Evolutionary conservation across 495 filamentous ascomycete genomes (phyloP), one percentile per base, ranked within the genome.

Genomic region (Chaetomium tenue): DNA sequence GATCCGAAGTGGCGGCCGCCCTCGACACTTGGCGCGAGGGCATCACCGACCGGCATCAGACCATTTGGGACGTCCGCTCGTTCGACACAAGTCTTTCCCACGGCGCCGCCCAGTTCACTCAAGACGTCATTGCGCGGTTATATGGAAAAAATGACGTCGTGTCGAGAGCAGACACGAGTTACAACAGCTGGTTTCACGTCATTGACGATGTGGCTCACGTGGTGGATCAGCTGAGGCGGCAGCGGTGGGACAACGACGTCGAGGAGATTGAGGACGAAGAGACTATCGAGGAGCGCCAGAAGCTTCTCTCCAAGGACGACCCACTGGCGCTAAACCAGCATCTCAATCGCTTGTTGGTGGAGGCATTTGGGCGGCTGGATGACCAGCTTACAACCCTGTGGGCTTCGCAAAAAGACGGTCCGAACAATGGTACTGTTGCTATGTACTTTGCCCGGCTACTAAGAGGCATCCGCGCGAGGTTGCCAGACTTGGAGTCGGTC

Each of bases 211-310:
- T 88, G 3, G 81, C 80, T 13, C 75, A 77, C 16, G 80, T 87
- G 15, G 84, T 95, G 33, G 84, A 88, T 30, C 83, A 85, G 23
- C 78, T 97, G 50, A 85, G 81, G 62, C 82, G 84, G 13, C 82
- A 84, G 37, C 84, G 83, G 60, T 96, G 92, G 89, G 86, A 89
- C 25, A 89, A 93, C 62, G 84, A 91, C 39, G 75, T 91, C 16
- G 88, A 94, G 37, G 87, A 88, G 56, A 82, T 86, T 18, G 88
- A 90, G 44, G 91, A 93, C 47, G 88, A 92, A 50, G 84, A 88
- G 42, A 85, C 88, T 1, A 82, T 88, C 40, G 87, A 93, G 63
- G 82, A 84, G 25, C 77, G 87, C 42, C 83, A 89, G 33, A 78
- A 79, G 4, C 75, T 86, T 15, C 79, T 96, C 37, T 89, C 86